phyloP scores from a whole-genome alignment of 225 moss, liverwort and hornwort species.

The Asterella californica region DNA sequence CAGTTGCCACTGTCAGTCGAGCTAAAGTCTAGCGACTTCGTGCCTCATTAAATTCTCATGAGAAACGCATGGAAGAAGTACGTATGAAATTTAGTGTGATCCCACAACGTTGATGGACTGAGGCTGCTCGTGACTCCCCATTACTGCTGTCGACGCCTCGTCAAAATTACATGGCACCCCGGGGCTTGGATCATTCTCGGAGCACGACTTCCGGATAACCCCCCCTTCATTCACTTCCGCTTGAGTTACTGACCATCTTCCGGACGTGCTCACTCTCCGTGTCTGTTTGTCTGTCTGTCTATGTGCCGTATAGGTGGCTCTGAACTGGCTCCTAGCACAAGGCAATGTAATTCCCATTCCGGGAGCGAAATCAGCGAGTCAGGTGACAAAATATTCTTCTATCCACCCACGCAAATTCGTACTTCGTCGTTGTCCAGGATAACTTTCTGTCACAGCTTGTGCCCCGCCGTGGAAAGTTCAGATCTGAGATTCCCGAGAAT shows the following conservation, averaged over 20 bases:
- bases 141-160: too few relatives aligned
- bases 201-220: background rate
- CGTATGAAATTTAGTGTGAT: too few relatives aligned
- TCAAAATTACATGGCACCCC: background rate
- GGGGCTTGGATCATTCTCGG: background rate
- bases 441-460: too few relatives aligned
- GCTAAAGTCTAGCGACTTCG: too few relatives aligned
- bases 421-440: background rate
- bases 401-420: background rate
- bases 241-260: background rate
- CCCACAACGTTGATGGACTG: too few relatives aligned
- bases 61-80: too few relatives aligned
- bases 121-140: too few relatives aligned
- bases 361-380: constrained; percentile 77
- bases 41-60: too few relatives aligned
- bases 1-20: background rate
- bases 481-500: too few relatives aligned
- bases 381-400: constrained; percentile 38
- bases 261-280: background rate
- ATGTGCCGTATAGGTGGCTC: constrained; percentile 75
- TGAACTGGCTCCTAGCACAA: constrained; percentile 88
- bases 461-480: too few relatives aligned
- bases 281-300: background rate
- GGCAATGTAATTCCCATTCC: constrained; percentile 90
- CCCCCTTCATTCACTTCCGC: background rate